These are phyloP conservation scores for Claviceps fusiformis DNA, from an alignment of 2,329 filamentous ascomycete genomes.

Conservation along the genomic window DNA sequence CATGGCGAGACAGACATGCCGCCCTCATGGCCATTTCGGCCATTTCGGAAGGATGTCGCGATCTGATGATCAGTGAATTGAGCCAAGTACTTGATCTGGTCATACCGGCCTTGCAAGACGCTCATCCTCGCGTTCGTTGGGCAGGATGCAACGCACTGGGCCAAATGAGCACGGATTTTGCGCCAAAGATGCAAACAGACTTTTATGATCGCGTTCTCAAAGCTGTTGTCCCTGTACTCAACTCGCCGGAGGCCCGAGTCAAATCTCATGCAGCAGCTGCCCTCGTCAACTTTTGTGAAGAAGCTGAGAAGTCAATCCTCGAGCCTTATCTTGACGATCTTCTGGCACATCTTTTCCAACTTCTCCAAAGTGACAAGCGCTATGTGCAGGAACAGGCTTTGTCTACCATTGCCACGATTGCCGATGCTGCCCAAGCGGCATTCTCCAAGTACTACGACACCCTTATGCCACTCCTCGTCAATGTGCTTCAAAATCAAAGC, in stretches of 20 bases:
- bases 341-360: slow-evolving; percentile 69
- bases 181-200: slow-evolving; percentile 93
- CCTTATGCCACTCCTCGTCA: slow-evolving; percentile 88
- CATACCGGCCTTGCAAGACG: slow-evolving; percentile 78
- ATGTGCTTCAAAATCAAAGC: slow-evolving; percentile 76
- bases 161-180: slow-evolving; percentile 99
- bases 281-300: slow-evolving; percentile 96
- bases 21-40: slow-evolving; percentile 98
- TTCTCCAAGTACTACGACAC: slow-evolving; percentile 94
- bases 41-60: slow-evolving; percentile 92
- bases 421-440: slow-evolving; percentile 91
- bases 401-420: slow-evolving; percentile 95
- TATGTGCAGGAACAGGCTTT: slow-evolving; percentile 97
- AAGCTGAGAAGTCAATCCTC: slow-evolving; percentile 81
- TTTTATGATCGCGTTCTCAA: slow-evolving; percentile 80
- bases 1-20: slow-evolving; percentile 91
- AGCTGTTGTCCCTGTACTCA: slow-evolving; percentile 83
- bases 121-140: slow-evolving; percentile 89
- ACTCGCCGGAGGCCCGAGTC: slow-evolving; percentile 81
- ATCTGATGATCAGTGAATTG: slow-evolving; percentile 88
- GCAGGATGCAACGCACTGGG: slow-evolving; percentile 97
- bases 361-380: slow-evolving; percentile 82
- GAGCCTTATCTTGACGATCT: slow-evolving; percentile 89
- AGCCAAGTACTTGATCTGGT: slow-evolving; percentile 90
- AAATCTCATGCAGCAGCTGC: slow-evolving; percentile 97